Percentiles rank a stretch among this genome's conserved stretches.
Evolutionary conservation across 2,329 filamentous ascomycete species (phyloP).

Genomic region (Colletotrichum simmondsii): DNA sequence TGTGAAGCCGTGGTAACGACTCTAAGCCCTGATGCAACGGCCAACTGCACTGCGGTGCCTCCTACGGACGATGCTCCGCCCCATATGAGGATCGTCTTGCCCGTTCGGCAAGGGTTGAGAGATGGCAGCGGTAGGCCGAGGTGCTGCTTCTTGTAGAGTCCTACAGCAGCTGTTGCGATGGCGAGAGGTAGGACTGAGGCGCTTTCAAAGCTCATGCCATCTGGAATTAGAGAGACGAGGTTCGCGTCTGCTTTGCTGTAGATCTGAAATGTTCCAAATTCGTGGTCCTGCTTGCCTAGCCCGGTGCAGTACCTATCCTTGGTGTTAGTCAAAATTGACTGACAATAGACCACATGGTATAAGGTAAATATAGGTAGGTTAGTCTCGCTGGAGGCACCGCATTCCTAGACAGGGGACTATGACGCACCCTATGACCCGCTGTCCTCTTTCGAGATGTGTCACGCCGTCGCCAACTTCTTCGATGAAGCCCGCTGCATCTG

Average conservation of each 20-base stretch:
- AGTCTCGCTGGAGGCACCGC: background rate
- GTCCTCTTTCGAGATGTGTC: slow-evolving; percentile 35
- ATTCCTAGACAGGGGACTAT: background rate
- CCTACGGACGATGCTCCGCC: slow-evolving; percentile 61
- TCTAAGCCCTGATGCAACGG: slow-evolving; percentile 53
- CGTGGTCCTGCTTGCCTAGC: background rate
- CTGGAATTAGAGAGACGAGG: background rate
- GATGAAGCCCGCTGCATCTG: slow-evolving; percentile 39
- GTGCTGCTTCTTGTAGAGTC: slow-evolving; percentile 36
- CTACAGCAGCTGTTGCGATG: slow-evolving; percentile 36
- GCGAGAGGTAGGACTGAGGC: slow-evolving; percentile 30
- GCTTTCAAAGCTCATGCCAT: slow-evolving; percentile 1
- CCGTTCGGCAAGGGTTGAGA: background rate
- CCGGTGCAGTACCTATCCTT: slow-evolving; percentile 3
- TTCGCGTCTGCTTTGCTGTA: slow-evolving; percentile 13
- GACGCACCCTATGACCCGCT: slow-evolving; percentile 36
- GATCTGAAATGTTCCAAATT: slow-evolving; percentile 14
- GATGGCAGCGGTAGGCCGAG: slow-evolving; percentile 29
- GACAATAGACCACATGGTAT: background rate
- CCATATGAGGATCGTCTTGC: slow-evolving; percentile 47
- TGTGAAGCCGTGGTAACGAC: slow-evolving; percentile 55
- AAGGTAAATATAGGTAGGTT: background rate
- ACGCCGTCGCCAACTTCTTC: slow-evolving; percentile 37
- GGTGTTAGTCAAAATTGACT: background rate
- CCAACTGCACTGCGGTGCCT: slow-evolving; percentile 56